Base-by-base conservation (phyloP, 1,284 basidiomycete species). In the Ceratobasidium theobromae region DNA sequence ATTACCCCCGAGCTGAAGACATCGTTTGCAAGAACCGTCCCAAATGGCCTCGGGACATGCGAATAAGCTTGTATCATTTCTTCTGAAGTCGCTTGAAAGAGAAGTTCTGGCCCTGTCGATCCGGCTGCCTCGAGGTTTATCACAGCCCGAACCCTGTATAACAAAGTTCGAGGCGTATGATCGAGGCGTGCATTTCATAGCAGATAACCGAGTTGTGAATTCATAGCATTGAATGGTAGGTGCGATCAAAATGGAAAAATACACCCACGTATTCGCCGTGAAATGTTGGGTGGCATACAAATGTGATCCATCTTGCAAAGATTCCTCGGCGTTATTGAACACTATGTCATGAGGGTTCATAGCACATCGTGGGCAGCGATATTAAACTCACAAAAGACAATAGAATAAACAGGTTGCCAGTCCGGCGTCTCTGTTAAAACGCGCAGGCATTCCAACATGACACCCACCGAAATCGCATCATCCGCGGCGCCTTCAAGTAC, bases 81-180 rank as follows among this genome's bases (percentile, higher is more conserved):
- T 69, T 90, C 85, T 12, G 91, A 94, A 0, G 93, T 98, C 0
- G 96, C 96, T 79, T 99, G 96, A 81, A 99, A 99, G 12, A 98
- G 82, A 6, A 98, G 80, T 72, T 95, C 93, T 23, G 87, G 89
- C 0, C 96, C 95, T 4, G 85, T 88, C 0, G 88, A 88, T 0
- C 96, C 96, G 41, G 93, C 95, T 46, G 94, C 93, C 83, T 98
- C 96, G 11, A 99, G 82, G 73, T 99, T 98, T 75, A 98, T 86
- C 3, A 89, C 87, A 0, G 93, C 93, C 8, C 91, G 86, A 21
- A 98, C 87, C 14, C 89, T 93, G 71, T 33, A 48, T 49, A n/a
- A n/a, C n/a, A n/a, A n/a, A n/a, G n/a, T n/a, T n/a, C n/a, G n/a
- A n/a, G n/a, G n/a, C n/a, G n/a, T n/a, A n/a, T n/a, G n/a, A n/a